phyloP scores from a whole-genome alignment of 352 stramenopile genomes.

The Phytophthora litchii region DNA sequence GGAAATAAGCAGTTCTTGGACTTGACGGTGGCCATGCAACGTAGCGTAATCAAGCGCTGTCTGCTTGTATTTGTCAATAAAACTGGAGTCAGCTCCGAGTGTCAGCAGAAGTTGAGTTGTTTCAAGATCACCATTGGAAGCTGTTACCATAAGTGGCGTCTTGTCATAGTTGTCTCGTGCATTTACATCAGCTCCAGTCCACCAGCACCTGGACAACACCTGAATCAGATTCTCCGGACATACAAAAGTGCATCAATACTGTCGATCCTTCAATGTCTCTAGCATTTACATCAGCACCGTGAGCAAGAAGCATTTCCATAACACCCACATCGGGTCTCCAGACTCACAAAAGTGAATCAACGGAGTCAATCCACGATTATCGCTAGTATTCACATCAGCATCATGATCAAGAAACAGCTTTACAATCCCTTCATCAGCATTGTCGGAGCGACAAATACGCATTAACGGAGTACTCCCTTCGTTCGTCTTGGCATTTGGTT shows the following conservation, averaged over 20 bases:
- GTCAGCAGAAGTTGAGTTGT: constrained; percentile 2
- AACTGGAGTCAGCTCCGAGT: constrained; percentile 1
- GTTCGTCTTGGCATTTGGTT: not conserved
- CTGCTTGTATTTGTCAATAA: constrained; percentile 5
- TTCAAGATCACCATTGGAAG: constrained; percentile 2
- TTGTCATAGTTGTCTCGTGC: not conserved
- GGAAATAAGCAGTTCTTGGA: constrained; percentile 6
- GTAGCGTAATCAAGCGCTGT: constrained; percentile 4
- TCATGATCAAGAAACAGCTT: constrained; percentile 1
- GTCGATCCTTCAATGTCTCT: constrained; percentile 4
- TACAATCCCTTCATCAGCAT: not conserved
- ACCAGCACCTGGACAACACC: not conserved
- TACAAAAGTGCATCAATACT: constrained; percentile 3
- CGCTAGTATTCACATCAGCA: not conserved
- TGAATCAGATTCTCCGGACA: not conserved
- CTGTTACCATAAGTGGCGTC: constrained; percentile 6
- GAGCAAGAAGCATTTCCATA: constrained; percentile 5
- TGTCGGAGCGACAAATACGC: constrained; percentile 8
- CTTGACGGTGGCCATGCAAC: constrained; percentile 4
- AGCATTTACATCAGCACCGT: constrained; percentile 2
- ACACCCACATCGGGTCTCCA: not conserved
- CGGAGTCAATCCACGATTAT: constrained; percentile 4
- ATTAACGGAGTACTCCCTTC: not conserved
- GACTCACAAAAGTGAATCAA: constrained; percentile 6
- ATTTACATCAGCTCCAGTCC: constrained; percentile 1